Evolutionary conservation across 1,284 basidiomycete species (phyloP).

Genomic region (Ganoderma meredithae): DNA sequence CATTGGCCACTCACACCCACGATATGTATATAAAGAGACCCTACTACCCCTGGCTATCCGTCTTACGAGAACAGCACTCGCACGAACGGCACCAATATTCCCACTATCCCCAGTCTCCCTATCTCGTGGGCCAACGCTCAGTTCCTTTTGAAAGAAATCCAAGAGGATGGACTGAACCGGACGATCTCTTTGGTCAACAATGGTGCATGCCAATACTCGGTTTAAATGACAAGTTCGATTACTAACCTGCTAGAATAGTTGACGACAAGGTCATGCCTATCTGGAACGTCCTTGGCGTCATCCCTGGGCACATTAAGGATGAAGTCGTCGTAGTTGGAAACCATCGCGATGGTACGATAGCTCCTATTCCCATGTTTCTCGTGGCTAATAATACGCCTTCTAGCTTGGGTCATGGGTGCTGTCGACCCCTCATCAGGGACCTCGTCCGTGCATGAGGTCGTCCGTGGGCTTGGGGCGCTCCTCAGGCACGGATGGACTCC

Average conservation of each 20-base stretch:
- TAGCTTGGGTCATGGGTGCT: constrained; percentile 69
- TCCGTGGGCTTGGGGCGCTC: constrained; percentile 81
- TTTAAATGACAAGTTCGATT: background rate
- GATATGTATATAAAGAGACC: constrained; percentile 56
- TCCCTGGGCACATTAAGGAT: constrained; percentile 87
- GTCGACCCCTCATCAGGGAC: constrained; percentile 90
- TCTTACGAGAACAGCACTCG: constrained; percentile 86
- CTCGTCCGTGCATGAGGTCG: constrained; percentile 81
- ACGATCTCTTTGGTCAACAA: constrained; percentile 70
- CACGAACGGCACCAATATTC: constrained; percentile 71
- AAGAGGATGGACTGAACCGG: constrained; percentile 46
- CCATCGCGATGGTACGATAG: constrained; percentile 77
- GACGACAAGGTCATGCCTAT: constrained; percentile 79
- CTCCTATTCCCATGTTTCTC: background rate
- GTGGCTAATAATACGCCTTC: background rate
- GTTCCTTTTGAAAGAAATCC: constrained; percentile 66
- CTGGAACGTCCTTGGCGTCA: constrained; percentile 88
- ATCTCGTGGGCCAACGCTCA: constrained; percentile 76
- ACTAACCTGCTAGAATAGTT: constrained; percentile 47
- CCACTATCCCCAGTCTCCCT: constrained; percentile 82
- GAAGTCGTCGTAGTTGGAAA: constrained; percentile 90
- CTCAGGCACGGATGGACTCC: constrained; percentile 86
- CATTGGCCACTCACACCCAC: background rate
- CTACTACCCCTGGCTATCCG: constrained; percentile 88
- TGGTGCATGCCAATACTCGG: constrained; percentile 45